Evolutionary conservation across 2,329 filamentous ascomycete genomes (phyloP), one percentile per base, ranked within the genome.

Genomic region (Coniosporium tulheliwenetii): DNA sequence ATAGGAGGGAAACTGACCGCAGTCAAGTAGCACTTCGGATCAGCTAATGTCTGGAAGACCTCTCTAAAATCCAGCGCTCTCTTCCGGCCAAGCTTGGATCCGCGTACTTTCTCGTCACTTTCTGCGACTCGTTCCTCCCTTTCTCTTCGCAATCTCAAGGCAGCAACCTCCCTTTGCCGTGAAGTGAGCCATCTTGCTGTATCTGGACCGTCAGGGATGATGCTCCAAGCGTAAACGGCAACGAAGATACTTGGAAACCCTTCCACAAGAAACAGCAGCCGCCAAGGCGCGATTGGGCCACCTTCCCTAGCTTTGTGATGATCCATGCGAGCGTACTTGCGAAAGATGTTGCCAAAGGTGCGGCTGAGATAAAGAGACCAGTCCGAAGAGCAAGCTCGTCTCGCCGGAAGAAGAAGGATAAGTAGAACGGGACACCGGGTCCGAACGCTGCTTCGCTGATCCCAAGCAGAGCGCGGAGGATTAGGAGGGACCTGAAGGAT

Each of bases 361-460:
- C 73, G 0, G 75, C 87, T 1, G 84, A 86, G 41, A 95, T 79
- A 60, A 94, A 93, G 1, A 93, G 70, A 15, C 85, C 87, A 0
- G 83, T 91, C 32, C 87, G 70, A 45, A 91, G 80, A 0, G 87
- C 89, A 30, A 95, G 65, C 58, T 96, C 89, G 37, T 75, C 63
- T 5, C 73, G 62, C 10, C 65, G 67, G 53, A 73, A 79, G 60
- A 80, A 79, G 50, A 77, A 71, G 0, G 73, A 76, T 8, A 80
- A 57, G 45, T 77, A 79, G 51, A 78, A 77, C 0, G 76, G 76
- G 0, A 79, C 69, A 4, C 76, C 76, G 0, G 75, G 73, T 1
- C 69, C 67, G 49, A 79, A 79, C 0, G 74, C 75, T 0, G 75
- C 75, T 57, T 79, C 75, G 10, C 67, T 63, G 37, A 76, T 62